A percentile compares a stretch with the other conserved stretches of the same genome.
Evolutionary conservation across 257 asterid genomes (phyloP).

Genomic region (Solanum sejunctum): DNA sequence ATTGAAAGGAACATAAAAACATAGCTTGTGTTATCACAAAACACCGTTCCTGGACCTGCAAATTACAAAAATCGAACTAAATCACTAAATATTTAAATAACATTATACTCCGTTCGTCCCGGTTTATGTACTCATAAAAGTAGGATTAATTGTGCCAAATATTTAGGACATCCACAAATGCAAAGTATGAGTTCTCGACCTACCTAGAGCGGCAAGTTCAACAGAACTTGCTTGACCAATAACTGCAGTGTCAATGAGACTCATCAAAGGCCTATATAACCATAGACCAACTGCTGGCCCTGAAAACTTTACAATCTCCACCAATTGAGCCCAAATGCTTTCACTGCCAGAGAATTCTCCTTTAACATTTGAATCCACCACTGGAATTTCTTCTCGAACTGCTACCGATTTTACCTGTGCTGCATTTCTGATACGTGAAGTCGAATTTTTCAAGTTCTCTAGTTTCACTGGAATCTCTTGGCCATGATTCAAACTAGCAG

Average conservation of each 20-base stretch:
- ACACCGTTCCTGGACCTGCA: conserved; percentile 91
- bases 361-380: conserved; percentile 11
- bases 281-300: conserved; percentile 97
- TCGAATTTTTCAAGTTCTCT: neutral
- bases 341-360: conserved; percentile 45
- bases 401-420: conserved; percentile 2
- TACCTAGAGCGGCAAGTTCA: conserved; percentile 95
- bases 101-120: neutral
- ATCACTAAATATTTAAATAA: neutral
- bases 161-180: neutral
- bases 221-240: conserved; percentile 87
- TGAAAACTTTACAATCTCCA: conserved; percentile 79
- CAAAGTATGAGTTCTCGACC: too few species aligned
- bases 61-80: conserved; percentile 2
- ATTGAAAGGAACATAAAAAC: conserved; percentile 91
- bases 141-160: neutral
- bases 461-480: conserved; percentile 9
- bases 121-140: neutral
- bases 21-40: conserved; percentile 73
- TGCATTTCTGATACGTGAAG: neutral
- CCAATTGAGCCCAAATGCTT: conserved; percentile 56
- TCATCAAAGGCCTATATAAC: conserved; percentile 90
- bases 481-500: conserved; percentile 29
- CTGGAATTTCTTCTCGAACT: conserved; percentile 5
- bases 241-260: conserved; percentile 90